Conservation (phyloP, 495 filamentous ascomycete species). For the Aspergillus bridgeri region DNA sequence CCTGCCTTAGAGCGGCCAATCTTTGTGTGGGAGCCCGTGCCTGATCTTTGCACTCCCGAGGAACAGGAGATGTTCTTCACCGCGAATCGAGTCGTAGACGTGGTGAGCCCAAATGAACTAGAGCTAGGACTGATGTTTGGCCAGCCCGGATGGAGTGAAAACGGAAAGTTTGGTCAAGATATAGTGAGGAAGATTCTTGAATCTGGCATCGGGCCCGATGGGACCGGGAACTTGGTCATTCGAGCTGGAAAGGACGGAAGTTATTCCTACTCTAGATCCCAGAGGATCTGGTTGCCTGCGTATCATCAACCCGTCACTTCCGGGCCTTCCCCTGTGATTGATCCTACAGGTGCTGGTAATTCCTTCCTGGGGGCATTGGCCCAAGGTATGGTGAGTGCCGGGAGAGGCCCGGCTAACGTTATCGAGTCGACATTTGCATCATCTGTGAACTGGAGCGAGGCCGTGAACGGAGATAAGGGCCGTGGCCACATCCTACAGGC, state of each 20-base stretch:
- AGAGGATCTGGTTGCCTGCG: conserved; percentile 51
- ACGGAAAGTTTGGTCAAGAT: conserved; percentile 43
- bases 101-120: conserved; percentile 84
- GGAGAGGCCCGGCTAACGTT: conserved; percentile 33
- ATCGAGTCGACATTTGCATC: conserved; percentile 33
- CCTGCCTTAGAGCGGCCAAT: conserved; percentile 49
- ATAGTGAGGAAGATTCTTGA: conserved; percentile 58
- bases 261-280: conserved; percentile 42
- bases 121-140: conserved; percentile 81
- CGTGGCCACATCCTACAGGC: conserved; percentile 59
- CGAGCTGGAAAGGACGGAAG: conserved; percentile 58
- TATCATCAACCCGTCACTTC: conserved; percentile 46
- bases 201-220: conserved; percentile 44
- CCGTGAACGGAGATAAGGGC: conserved; percentile 22
- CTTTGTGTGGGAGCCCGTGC: conserved; percentile 94
- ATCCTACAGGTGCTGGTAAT: conserved; percentile 96
- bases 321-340: conserved; percentile 58
- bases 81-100: conserved; percentile 68
- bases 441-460: conserved; percentile 32
- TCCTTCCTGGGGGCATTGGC: conserved; percentile 83
- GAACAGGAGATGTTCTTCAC: conserved; percentile 71
- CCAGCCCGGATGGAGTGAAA: conserved; percentile 49
- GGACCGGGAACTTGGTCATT: conserved; percentile 49
- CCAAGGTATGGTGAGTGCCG: conserved; percentile 63
- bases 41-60: conserved; percentile 75